These are phyloP conservation scores for Jacaranda copaia DNA, from an alignment of 257 asterid genomes.

Conservation along the genomic window DNA sequence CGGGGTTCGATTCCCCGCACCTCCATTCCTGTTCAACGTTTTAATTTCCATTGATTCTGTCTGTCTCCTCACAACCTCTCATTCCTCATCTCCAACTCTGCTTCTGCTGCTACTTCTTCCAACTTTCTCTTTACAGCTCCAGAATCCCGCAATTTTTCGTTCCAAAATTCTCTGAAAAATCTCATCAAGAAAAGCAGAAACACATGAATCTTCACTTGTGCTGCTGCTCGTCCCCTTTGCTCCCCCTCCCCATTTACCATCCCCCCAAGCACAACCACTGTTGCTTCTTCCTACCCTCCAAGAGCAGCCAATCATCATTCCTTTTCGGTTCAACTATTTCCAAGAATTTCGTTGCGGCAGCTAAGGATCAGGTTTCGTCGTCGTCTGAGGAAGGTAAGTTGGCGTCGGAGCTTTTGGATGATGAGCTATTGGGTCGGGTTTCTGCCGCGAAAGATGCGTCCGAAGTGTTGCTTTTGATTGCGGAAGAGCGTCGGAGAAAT, in stretches of 20 bases:
- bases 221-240: constrained; percentile 44
- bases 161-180: background rate
- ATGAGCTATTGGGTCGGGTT: constrained; percentile 56
- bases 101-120: background rate
- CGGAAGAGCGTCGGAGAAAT: constrained; percentile 45
- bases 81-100: constrained; percentile 53
- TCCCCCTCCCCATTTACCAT: constrained; percentile 42
- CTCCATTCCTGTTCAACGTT: constrained; percentile 52
- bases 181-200: background rate
- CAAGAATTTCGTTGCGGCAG: constrained; percentile 30
- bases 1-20: constrained; percentile 99
- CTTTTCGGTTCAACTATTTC: constrained; percentile 29
- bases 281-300: constrained; percentile 45
- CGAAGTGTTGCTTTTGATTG: constrained; percentile 55
- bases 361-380: constrained; percentile 44
- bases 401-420: constrained; percentile 54
- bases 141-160: constrained; percentile 13
- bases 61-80: constrained; percentile 55
- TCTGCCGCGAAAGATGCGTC: constrained; percentile 67
- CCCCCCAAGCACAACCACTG: constrained; percentile 38
- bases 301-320: constrained; percentile 19
- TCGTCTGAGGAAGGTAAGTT: constrained; percentile 48
- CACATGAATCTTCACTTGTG: constrained; percentile 66
- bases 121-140: background rate
- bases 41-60: background rate